These are phyloP conservation scores for Rostrohypoxylon terebratum DNA, from an alignment of 495 filamentous ascomycete species.

Conservation along the genomic window DNA sequence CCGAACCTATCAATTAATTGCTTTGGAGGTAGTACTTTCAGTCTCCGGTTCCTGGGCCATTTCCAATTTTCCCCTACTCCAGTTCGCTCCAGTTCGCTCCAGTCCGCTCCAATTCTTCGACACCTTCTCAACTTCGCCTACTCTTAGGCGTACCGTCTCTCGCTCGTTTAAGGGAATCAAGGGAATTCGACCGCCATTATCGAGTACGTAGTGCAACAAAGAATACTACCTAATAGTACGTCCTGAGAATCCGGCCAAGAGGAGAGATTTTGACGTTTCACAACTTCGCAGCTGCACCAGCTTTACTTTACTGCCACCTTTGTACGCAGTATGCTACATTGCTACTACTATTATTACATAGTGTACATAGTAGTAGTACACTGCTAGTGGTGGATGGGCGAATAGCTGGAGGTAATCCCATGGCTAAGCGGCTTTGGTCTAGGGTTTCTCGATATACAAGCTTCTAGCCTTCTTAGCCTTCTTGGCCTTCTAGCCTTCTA, in stretches of 20 bases:
- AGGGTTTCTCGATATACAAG: background rate
- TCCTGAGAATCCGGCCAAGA: background rate
- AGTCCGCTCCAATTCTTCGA: background rate
- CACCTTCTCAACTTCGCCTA: constrained; percentile 2
- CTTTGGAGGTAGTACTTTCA: background rate
- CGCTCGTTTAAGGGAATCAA: background rate
- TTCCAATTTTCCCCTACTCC: background rate
- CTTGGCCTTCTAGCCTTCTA: background rate
- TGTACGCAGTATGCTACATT: too few species aligned
- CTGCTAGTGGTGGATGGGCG: background rate
- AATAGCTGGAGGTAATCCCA: too few species aligned
- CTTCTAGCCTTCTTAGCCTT: background rate
- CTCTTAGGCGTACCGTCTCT: background rate
- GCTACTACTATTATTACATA: background rate
- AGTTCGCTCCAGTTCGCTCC: background rate
- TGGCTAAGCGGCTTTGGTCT: background rate
- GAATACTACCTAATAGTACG: too few species aligned
- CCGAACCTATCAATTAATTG: constrained; percentile 6
- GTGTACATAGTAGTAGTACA: too few species aligned
- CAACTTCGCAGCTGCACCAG: background rate
- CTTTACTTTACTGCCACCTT: constrained; percentile 3
- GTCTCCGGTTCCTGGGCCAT: constrained; percentile 4
- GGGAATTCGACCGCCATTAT: background rate
- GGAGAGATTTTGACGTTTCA: background rate
- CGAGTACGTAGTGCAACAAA: background rate